Evolutionary conservation across 768 basidiomycete genomes (phyloP).

Genomic region (Arthromyces matolae): DNA sequence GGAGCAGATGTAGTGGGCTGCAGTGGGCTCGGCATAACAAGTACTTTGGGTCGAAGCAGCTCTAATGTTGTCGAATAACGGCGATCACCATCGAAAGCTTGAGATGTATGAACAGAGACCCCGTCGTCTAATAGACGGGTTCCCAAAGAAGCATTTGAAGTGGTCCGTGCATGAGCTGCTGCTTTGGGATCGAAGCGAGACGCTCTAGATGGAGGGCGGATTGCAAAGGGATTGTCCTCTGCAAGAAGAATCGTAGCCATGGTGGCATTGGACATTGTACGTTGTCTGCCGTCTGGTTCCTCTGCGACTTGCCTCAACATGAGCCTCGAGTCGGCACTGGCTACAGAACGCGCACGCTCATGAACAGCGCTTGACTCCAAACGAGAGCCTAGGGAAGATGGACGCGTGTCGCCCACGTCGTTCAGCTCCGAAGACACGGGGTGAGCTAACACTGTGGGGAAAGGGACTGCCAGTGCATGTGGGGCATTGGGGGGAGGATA

Average conservation of each 20-base stretch:
- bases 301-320: constrained; percentile 35
- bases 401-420: constrained; percentile 6
- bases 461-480: constrained; percentile 49
- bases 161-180: constrained; percentile 50
- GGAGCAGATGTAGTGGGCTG: constrained; percentile 43
- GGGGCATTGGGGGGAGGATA: constrained; percentile 39
- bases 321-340: constrained; percentile 47
- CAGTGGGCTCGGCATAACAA: constrained; percentile 90
- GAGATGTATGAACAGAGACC: constrained; percentile 38
- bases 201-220: constrained; percentile 60
- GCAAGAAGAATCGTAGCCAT: constrained; percentile 38
- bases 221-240: constrained; percentile 64
- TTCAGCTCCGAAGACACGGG: constrained; percentile 38
- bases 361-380: constrained; percentile 25
- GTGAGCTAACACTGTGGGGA: constrained; percentile 55
- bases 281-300: constrained; percentile 21
- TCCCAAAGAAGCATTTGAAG: constrained; percentile 64
- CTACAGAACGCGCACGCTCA: constrained; percentile 46
- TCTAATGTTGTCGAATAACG: constrained; percentile 73
- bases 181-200: constrained; percentile 83
- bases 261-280: constrained; percentile 41
- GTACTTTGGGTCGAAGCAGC: constrained; percentile 83
- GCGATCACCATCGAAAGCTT: constrained; percentile 39
- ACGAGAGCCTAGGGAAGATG: constrained; percentile 10
- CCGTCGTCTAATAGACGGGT: constrained; percentile 59